Conservation (phyloP, 2,329 filamentous ascomycete genomes). For the Aciculosporium take region DNA sequence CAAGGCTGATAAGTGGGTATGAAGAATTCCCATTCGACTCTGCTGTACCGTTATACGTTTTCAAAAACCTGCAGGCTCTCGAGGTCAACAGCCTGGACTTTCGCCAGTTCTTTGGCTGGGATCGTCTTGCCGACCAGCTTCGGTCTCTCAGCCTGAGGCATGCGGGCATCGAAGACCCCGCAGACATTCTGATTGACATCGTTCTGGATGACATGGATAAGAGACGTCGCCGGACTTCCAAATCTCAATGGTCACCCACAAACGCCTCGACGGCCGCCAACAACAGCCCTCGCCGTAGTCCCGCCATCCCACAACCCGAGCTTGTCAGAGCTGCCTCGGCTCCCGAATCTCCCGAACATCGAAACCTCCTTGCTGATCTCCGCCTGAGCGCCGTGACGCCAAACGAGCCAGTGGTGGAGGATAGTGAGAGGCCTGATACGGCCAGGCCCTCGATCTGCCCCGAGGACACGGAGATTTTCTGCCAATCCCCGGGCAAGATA, state of each 20-base stretch:
- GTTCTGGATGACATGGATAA: conserved; percentile 95
- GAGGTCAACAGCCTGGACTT: conserved; percentile 95
- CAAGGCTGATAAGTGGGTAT: conserved; percentile 78
- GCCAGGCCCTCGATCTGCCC: conserved; percentile 28
- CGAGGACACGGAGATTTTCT: conserved; percentile 32
- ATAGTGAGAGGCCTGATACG: conserved; percentile 19
- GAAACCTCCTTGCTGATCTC: conserved; percentile 33
- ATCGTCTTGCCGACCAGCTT: conserved; percentile 80
- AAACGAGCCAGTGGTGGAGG: conserved; percentile 35
- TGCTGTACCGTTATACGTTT: conserved; percentile 86
- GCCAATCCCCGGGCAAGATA: conserved; percentile 28
- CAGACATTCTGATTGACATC: conserved; percentile 80
- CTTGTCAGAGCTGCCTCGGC: conserved; percentile 52
- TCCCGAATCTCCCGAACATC: conserved; percentile 46
- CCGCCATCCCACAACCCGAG: conserved; percentile 49
- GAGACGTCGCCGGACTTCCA: conserved; percentile 73
- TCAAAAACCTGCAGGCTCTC: conserved; percentile 90
- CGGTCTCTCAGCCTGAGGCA: conserved; percentile 80
- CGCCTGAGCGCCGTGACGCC: conserved; percentile 45
- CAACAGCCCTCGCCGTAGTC: conserved; percentile 50
- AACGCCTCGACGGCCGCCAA: conserved; percentile 47
- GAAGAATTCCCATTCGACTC: conserved; percentile 98
- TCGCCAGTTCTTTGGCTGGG: conserved; percentile 94
- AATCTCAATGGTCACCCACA: conserved; percentile 67
- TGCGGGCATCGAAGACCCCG: conserved; percentile 75